These are phyloP conservation scores for Phytophthora crassamura DNA, from an alignment of 352 stramenopile species.

Conservation along the genomic window DNA sequence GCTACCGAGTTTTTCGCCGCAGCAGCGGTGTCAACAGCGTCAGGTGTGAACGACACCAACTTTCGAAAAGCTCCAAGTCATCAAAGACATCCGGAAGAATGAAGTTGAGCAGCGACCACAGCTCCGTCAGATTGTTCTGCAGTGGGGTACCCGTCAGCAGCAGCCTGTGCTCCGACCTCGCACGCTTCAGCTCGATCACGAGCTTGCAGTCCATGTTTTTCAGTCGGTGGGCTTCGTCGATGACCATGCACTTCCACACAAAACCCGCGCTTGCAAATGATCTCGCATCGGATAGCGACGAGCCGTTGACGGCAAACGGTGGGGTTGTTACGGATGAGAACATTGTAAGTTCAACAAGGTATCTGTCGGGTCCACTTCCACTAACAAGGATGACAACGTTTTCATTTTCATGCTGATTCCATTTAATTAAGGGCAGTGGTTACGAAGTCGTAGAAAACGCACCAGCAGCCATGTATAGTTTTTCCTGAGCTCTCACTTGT, in stretches of 20 bases:
- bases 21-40: constrained; percentile 46
- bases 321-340: constrained; percentile 81
- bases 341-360: constrained; percentile 96
- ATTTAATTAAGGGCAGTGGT: constrained; percentile 63
- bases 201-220: constrained; percentile 98
- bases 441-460: constrained; percentile 84
- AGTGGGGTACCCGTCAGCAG: constrained; percentile 97
- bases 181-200: constrained; percentile 94
- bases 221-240: constrained; percentile 98
- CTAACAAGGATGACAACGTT: constrained; percentile 55
- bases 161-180: constrained; percentile 93
- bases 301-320: constrained; percentile 63
- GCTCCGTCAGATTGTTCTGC: constrained; percentile 98
- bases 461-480: constrained; percentile 75
- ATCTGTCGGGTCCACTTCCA: constrained; percentile 24
- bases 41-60: constrained; percentile 97
- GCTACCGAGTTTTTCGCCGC: constrained; percentile 75
- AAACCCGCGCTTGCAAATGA: constrained; percentile 69
- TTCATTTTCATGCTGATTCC: constrained; percentile 84
- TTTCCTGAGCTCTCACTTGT: constrained; percentile 44
- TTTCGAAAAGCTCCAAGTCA: constrained; percentile 98
- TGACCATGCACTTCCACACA: constrained; percentile 95
- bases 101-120: constrained; percentile 99
- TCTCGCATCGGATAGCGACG: constrained; percentile 74
- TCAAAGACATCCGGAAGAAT: constrained; percentile 98